Conservation (phyloP, 805 yeast species). For the Nakazawaea populi region DNA sequence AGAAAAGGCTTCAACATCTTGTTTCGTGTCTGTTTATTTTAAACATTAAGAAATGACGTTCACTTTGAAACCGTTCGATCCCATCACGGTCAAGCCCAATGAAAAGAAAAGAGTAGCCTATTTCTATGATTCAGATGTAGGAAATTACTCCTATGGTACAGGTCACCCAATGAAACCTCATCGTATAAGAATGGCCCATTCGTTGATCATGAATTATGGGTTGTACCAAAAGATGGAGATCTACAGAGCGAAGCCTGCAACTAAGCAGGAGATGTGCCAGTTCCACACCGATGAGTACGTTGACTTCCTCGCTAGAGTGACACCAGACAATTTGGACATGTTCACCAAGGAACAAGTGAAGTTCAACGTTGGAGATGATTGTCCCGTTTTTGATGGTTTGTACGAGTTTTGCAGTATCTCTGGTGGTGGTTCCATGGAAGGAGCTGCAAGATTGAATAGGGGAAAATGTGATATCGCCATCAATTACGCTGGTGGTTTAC, state of each 20-base stretch:
- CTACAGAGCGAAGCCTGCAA: conserved; percentile 95
- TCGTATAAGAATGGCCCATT: conserved; percentile 97
- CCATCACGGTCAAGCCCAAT: conserved; percentile 48
- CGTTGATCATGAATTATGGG: conserved; percentile 94
- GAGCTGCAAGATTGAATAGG: conserved; percentile 73
- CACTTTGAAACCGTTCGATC: conserved; percentile 57
- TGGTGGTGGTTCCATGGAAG: conserved; percentile 89
- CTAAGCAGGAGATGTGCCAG: conserved; percentile 96
- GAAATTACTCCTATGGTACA: conserved; percentile 96
- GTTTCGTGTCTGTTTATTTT: too few species aligned
- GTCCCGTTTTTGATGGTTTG: conserved; percentile 77
- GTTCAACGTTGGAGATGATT: conserved; percentile 95
- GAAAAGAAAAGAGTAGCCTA: conserved; percentile 63
- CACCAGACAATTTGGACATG: conserved; percentile 86
- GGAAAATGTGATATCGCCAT: conserved; percentile 89
- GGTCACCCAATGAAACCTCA: conserved; percentile 99
- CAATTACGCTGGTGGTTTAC: conserved; percentile 91
- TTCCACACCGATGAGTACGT: conserved; percentile 97
- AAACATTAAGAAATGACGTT: conserved; percentile 26
- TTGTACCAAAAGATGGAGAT: conserved; percentile 96
- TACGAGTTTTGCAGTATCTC: conserved; percentile 73
- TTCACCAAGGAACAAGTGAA: conserved; percentile 84
- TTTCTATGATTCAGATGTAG: conserved; percentile 88
- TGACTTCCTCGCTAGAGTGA: conserved; percentile 83
- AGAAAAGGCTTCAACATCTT: too few species aligned